Evolutionary conservation across 345 rosid genomes (phyloP).

Genomic region (Hibiscus trionum): DNA sequence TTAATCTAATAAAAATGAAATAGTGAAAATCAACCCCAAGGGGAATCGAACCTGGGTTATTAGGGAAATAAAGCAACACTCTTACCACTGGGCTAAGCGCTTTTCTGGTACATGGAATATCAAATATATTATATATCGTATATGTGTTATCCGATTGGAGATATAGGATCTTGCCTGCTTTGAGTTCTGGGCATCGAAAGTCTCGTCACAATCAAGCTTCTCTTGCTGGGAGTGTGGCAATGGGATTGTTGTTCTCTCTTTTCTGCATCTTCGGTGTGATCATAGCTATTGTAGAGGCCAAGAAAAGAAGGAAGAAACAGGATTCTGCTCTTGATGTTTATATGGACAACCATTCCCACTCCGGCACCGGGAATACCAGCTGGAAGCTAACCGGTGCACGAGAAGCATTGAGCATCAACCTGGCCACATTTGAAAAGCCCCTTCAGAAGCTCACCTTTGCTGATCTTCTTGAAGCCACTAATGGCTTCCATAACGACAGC

Average conservation of each 20-base stretch:
- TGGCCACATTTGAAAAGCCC: slow-evolving; percentile 81
- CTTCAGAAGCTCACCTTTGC: slow-evolving; percentile 76
- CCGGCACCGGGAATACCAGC: slow-evolving; percentile 54
- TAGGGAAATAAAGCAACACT: too few species aligned
- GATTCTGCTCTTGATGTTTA: slow-evolving; percentile 50
- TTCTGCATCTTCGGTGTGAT: slow-evolving; percentile 64
- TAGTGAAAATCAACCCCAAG: too few species aligned
- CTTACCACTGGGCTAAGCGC: too few species aligned
- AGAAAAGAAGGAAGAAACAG: slow-evolving; percentile 65
- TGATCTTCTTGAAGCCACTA: slow-evolving; percentile 88
- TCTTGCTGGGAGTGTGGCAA: slow-evolving; percentile 65
- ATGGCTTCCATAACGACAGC: slow-evolving; percentile 75
- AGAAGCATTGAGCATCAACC: slow-evolving; percentile 79
- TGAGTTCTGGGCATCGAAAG: slow-evolving; percentile 37
- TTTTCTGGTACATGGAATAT: too few species aligned
- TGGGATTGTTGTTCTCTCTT: slow-evolving; percentile 76
- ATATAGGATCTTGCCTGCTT: slow-evolving; percentile 9
- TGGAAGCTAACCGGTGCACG: slow-evolving; percentile 68
- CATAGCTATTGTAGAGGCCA: slow-evolving; percentile 49
- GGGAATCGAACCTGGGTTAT: too few species aligned
- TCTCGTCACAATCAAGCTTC: slow-evolving; percentile 48
- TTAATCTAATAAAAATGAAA: too few species aligned
- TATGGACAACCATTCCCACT: slow-evolving; percentile 51
- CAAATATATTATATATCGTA: too few species aligned
- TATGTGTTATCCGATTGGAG: too few species aligned